Evolutionary conservation across 441 rosid genomes (phyloP).

Genomic region (Adansonia gregorii): DNA sequence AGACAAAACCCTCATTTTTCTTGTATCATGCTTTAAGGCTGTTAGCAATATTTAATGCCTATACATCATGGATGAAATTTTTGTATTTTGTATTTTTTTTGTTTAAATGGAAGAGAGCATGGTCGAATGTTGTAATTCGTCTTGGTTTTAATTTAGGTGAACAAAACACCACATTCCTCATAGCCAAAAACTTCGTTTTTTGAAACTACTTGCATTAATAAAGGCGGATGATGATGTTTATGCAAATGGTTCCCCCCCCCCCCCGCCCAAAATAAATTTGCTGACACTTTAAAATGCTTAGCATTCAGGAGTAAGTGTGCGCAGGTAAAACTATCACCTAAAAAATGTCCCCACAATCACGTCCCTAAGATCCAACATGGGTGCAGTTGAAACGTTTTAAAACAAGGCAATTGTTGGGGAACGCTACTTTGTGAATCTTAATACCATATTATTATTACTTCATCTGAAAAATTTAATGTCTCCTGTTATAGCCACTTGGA

Average conservation of each 20-base stretch:
- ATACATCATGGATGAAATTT: neutral
- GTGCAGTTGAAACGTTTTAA: slow-evolving; percentile 20
- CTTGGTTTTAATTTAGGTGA: neutral
- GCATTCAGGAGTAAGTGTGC: slow-evolving; percentile 9
- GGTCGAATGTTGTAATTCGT: neutral
- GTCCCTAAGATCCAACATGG: neutral
- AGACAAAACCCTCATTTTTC: neutral
- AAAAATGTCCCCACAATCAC: neutral
- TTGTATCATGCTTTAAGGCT: slow-evolving; percentile 17
- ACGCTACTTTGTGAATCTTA: neutral
- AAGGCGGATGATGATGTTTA: slow-evolving; percentile 28
- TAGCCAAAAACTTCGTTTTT: slow-evolving; percentile 18
- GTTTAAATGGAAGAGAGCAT: neutral
- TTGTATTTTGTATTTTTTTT: neutral
- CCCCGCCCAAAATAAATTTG: slow-evolving; percentile 26
- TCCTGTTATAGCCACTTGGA: neutral
- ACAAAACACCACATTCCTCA: neutral
- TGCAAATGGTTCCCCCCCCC: slow-evolving; percentile 13
- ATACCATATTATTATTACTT: neutral
- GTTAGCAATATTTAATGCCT: neutral
- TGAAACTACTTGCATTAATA: slow-evolving; percentile 31
- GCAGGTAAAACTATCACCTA: slow-evolving; percentile 25
- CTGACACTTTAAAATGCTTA: slow-evolving; percentile 4
- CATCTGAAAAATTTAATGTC: neutral
- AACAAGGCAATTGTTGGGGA: neutral